A percentile compares a stretch with the other conserved stretches of the same genome.
These are phyloP conservation scores for Boletus reticuloceps DNA, from an alignment of 768 basidiomycete genomes.

Conservation along the genomic window DNA sequence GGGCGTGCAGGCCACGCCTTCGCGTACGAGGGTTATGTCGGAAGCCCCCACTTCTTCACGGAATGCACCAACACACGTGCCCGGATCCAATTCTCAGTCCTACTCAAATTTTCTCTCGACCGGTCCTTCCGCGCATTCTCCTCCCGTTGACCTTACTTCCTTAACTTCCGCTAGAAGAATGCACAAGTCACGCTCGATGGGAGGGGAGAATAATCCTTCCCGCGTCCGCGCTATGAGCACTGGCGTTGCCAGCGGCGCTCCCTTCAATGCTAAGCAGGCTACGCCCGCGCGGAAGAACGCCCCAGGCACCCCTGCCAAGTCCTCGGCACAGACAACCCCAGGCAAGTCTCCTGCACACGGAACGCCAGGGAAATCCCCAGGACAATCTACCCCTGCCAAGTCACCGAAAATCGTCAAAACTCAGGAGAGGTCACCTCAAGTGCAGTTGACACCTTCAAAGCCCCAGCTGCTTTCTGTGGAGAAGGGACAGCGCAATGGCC, in stretches of 20 bases:
- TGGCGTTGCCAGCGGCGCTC: not conserved
- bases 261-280: slow-evolving; percentile 11
- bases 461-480: slow-evolving; percentile 13
- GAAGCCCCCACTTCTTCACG: slow-evolving; percentile 33
- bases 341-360: slow-evolving; percentile 13
- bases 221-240: slow-evolving; percentile 20
- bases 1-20: slow-evolving; percentile 34
- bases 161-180: slow-evolving; percentile 37
- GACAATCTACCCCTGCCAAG: slow-evolving; percentile 20
- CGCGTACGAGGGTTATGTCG: slow-evolving; percentile 45
- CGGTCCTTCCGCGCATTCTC: slow-evolving; percentile 22
- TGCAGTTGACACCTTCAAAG: slow-evolving; percentile 21
- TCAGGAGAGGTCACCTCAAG: slow-evolving; percentile 19
- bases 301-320: slow-evolving; percentile 16
- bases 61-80: slow-evolving; percentile 22
- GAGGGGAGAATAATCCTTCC: slow-evolving; percentile 8
- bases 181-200: slow-evolving; percentile 27
- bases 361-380: slow-evolving; percentile 22
- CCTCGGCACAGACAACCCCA: slow-evolving; percentile 18
- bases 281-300: slow-evolving; percentile 11
- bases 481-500: slow-evolving; percentile 20
- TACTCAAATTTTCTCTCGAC: slow-evolving; percentile 27
- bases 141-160: slow-evolving; percentile 39
- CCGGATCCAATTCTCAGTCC: slow-evolving; percentile 21
- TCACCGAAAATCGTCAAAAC: slow-evolving; percentile 22